These are phyloP conservation scores for Amanita molliuscula DNA, from an alignment of 768 basidiomycete genomes.

Conservation along the genomic window DNA sequence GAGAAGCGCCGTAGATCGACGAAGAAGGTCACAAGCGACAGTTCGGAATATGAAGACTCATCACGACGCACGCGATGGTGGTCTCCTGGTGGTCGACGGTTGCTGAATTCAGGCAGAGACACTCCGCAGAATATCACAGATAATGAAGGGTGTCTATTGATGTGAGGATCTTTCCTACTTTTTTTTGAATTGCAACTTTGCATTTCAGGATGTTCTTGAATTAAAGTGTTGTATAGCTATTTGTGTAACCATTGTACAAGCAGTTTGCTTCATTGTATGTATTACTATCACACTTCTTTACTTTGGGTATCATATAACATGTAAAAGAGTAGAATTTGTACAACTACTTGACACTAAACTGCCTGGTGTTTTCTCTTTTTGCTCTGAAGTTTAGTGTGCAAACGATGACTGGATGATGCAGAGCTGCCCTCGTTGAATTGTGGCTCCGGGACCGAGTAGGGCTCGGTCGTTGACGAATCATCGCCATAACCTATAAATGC, in stretches of 20 bases:
- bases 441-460: background rate
- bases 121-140: conserved; percentile 39
- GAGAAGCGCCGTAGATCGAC: conserved; percentile 53
- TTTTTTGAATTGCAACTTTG: background rate
- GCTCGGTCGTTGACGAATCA: conserved; percentile 9
- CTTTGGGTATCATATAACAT: background rate
- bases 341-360: conserved; percentile 8
- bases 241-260: background rate
- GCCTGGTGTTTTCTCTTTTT: conserved; percentile 17
- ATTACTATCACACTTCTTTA: background rate
- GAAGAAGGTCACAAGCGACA: conserved; percentile 31
- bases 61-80: conserved; percentile 35
- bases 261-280: conserved; percentile 8
- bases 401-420: conserved; percentile 2
- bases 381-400: conserved; percentile 11
- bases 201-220: conserved; percentile 2
- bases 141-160: conserved; percentile 53
- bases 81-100: conserved; percentile 40
- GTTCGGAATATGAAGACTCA: conserved; percentile 18
- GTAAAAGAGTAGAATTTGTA: conserved; percentile 1
- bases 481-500: conserved; percentile 24
- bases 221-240: background rate
- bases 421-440: conserved; percentile 9
- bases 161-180: conserved; percentile 32
- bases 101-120: conserved; percentile 28